phyloP scores from a whole-genome alignment of 768 basidiomycete species.

The Lepiota brunneoincarnata region DNA sequence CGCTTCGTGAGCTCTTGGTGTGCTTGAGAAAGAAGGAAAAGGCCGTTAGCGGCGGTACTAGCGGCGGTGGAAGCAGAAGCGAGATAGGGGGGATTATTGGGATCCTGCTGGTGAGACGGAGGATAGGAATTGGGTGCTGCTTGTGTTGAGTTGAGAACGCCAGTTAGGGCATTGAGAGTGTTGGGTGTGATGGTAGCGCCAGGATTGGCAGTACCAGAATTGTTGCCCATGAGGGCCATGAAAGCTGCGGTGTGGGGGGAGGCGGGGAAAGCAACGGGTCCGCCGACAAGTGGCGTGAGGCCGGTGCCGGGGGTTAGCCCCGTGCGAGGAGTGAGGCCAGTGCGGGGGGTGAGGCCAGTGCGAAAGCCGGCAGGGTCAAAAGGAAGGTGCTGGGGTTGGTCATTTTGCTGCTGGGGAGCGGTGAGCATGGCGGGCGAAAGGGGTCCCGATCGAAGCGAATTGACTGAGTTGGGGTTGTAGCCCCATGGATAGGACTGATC shows the following conservation, averaged over 20 bases:
- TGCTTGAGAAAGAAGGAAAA: slow-evolving; percentile 91
- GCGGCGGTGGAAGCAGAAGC: slow-evolving; percentile 55
- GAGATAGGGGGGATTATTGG: slow-evolving; percentile 26
- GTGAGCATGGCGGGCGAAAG: slow-evolving; percentile 96
- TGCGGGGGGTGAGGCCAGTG: slow-evolving; percentile 84
- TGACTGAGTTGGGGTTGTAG: slow-evolving; percentile 53
- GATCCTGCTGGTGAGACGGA: slow-evolving; percentile 43
- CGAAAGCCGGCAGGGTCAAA: slow-evolving; percentile 78
- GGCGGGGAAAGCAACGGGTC: slow-evolving; percentile 75
- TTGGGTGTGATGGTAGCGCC: slow-evolving; percentile 66
- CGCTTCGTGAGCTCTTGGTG: slow-evolving; percentile 95
- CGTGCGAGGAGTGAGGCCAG: slow-evolving; percentile 83
- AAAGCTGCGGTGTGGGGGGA: slow-evolving; percentile 91
- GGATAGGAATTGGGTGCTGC: slow-evolving; percentile 28
- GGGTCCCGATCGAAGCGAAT: slow-evolving; percentile 89
- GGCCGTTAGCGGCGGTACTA: slow-evolving; percentile 80
- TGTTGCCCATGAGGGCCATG: slow-evolving; percentile 85
- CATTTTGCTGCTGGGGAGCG: slow-evolving; percentile 63
- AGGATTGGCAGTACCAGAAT: slow-evolving; percentile 28
- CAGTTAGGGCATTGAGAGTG: slow-evolving; percentile 77
- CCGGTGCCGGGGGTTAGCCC: slow-evolving; percentile 77
- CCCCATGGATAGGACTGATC: slow-evolving; percentile 69
- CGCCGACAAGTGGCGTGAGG: slow-evolving; percentile 77
- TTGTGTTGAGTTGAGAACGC: slow-evolving; percentile 53
- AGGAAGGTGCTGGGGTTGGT: slow-evolving; percentile 34